Evolutionary conservation across 495 filamentous ascomycete species (phyloP), one percentile per base, ranked within the genome.

Genomic region (Immersiella caudata): DNA sequence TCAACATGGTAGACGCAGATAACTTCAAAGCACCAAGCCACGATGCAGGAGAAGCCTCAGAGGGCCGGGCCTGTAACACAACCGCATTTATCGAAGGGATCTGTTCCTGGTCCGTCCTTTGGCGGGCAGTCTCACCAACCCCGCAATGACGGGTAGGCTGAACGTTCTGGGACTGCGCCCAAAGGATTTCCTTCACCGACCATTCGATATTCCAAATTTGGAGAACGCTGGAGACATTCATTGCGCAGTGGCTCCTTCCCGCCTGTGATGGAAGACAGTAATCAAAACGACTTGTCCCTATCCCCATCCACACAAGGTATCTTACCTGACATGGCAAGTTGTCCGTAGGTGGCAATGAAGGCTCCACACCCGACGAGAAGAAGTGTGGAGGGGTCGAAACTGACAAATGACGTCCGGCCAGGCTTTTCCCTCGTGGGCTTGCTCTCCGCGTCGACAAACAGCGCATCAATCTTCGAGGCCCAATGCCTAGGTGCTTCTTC

Each of bases 131-230:
- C 40, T 46, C 14, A 18, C 40, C 11, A 18, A 46, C 40, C 11
- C 40, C 40, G 40, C 11, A 46, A 46, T 14, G 40, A 46, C 40
- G 16, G 40, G 5, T 12, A 2, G 40, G 9, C 40, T 2, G 40
- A 46, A 4, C 11, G 40, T 46, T 46, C 11, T 46, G 40, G 16
- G 40, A 46, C 40, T 46, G 40, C 40, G 54, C 22, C 22, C 54
- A 57, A 25, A 57, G 54, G 22, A 27, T 26, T 6, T 21, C 26
- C 22, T 57, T 57, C 26, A 26, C 22, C 22, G 20, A 55, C 52
- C 52, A 55, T 26, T 55, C 2, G 24, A 26, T 22, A 57, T 57
- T 6, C 54, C 54, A 26, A 26, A 26, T 57, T 57, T 57, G 54
- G 54, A 57, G 54, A 21, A 25, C n/a, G 2, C 54, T 27, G 22